Percentiles rank a stretch among this genome's conserved stretches.
Evolutionary conservation across 495 filamentous ascomycete genomes (phyloP).

Genomic region (Penicillium paradoxum): DNA sequence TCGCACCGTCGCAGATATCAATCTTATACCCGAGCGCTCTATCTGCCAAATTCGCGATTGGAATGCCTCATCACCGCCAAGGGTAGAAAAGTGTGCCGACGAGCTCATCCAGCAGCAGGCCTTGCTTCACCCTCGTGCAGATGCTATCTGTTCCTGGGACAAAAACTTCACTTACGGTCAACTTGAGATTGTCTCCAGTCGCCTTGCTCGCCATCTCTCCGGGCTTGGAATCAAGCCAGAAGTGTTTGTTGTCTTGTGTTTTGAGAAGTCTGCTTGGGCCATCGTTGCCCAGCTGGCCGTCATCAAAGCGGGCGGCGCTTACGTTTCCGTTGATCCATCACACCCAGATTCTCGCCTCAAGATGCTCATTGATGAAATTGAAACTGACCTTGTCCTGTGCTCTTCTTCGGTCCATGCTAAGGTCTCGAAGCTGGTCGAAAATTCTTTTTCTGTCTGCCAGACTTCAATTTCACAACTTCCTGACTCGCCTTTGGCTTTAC

Average conservation of each 20-base stretch:
- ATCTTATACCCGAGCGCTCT: constrained; percentile 29
- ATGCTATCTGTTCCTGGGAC: constrained; percentile 48
- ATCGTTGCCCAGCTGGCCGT: constrained; percentile 51
- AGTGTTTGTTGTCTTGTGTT: constrained; percentile 48
- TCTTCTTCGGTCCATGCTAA: constrained; percentile 30
- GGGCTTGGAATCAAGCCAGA: constrained; percentile 41
- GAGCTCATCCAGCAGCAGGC: constrained; percentile 43
- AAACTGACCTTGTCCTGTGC: constrained; percentile 36
- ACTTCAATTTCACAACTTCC: constrained; percentile 27
- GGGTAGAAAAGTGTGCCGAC: constrained; percentile 43
- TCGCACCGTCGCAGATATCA: constrained; percentile 30
- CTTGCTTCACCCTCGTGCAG: constrained; percentile 21
- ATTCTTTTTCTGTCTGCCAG: constrained; percentile 28
- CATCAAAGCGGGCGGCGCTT: constrained; percentile 55
- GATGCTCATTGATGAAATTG: constrained; percentile 48
- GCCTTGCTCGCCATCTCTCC: constrained; percentile 33
- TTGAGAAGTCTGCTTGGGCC: constrained; percentile 54
- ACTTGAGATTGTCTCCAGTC: constrained; percentile 34
- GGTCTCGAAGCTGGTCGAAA: constrained; percentile 27
- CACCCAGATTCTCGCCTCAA: constrained; percentile 52
- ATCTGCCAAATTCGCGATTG: constrained; percentile 30
- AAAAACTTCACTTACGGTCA: constrained; percentile 43
- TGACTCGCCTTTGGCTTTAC: constrained; percentile 14
- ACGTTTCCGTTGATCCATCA: constrained; percentile 53
- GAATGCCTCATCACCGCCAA: constrained; percentile 29